Evolutionary conservation across 1,284 basidiomycete species (phyloP), one percentile per base, ranked within the genome.

Genomic region (Apiotrichum porosum): DNA sequence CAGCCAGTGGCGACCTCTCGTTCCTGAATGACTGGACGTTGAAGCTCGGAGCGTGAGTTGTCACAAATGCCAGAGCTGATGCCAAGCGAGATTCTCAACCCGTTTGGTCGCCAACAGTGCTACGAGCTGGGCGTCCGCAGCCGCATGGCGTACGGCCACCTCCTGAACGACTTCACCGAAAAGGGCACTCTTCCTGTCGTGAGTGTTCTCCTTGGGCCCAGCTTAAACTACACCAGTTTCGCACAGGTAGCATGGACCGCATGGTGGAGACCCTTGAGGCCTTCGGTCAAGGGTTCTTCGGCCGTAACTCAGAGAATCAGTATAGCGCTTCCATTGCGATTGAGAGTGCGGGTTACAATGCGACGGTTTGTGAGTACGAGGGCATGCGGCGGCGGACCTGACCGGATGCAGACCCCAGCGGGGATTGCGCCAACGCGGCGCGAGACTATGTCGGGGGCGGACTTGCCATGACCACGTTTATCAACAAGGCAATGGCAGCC

Each of bases 261-360:
- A 90, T 90, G 86, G 78, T 86, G 22, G 77, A 83, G 24, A 89
- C 87, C 6, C 86, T 86, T 37, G 68, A 85, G 54, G 90, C 91
- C 68, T 90, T 91, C 62, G 88, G 86, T 3, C 76, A 88, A 35
- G 88, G 88, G 0, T 89, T 92, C 78, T 92, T 91, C 63, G 88
- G 88, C 1, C 41, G 48, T 9, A 84, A 84, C 56, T 87, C 89
- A 12, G 82, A 89, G 66, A 83, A 88, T 65, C 82, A 84, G 55
- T 84, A 89, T 52, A 89, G 83, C 23, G 84, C 89, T 37, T 59
- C 57, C 45, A 65, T 61, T 52, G 60, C 61, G 44, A 62, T 56
- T 39, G 88, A 91, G 69, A 79, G 75, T 0, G 18, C 69, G 8
- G 81, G 80, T 14, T 62, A 69, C 55, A 78, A 78, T 64, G 72